Evolutionary conservation across 2,329 filamentous ascomycete species (phyloP).

Genomic region (Diaporthe aspalathi): DNA sequence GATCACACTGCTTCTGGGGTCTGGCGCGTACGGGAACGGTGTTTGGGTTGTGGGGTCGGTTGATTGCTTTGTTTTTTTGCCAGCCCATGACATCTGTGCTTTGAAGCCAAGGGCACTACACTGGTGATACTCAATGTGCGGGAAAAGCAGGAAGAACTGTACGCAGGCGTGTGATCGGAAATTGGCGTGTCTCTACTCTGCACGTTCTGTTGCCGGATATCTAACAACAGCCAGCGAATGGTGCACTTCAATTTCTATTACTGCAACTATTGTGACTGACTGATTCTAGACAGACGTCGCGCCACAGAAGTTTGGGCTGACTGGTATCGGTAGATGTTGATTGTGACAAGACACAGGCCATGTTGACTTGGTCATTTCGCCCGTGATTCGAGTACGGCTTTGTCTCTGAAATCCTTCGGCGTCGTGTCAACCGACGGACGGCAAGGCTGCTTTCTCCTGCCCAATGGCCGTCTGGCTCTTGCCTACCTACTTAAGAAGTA

Average conservation of each 20-base stretch:
- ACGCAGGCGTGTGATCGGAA: background rate
- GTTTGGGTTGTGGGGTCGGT: background rate
- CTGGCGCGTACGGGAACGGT: background rate
- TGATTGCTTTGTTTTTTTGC: background rate
- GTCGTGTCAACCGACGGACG: background rate
- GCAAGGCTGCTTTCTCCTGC: background rate
- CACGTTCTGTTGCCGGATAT: background rate
- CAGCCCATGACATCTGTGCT: too few species aligned
- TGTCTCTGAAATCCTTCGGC: background rate
- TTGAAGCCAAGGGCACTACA: too few species aligned
- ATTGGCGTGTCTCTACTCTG: background rate
- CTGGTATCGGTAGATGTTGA: too few species aligned
- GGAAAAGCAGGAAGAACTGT: background rate
- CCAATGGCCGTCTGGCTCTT: background rate
- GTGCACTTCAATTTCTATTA: background rate
- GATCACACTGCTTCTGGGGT: background rate
- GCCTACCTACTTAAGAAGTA: too few species aligned
- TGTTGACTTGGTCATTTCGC: background rate
- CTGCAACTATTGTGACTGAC: background rate
- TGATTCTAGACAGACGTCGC: background rate
- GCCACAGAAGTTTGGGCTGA: background rate
- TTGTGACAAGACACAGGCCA: background rate
- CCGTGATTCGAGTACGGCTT: background rate
- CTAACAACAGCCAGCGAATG: constrained; percentile 8
- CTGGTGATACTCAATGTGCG: background rate